Evolutionary conservation across 169 alveolate species (phyloP).

Genomic region (Prorocentrum cordatum): DNA sequence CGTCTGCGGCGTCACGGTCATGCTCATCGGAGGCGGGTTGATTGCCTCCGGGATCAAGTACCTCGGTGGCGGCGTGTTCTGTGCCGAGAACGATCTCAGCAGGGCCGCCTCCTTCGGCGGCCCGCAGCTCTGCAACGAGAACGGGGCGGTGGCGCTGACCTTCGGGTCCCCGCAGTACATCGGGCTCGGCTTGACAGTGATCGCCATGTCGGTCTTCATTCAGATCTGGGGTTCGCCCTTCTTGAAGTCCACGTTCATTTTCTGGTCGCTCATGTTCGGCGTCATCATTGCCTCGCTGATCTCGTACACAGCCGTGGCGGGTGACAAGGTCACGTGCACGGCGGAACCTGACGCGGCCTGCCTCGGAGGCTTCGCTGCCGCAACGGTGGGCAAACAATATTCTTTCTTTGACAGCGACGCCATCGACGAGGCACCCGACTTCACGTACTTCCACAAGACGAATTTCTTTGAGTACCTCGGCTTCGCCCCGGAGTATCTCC

Average conservation of each 20-base stretch:
- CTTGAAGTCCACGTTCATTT: background rate
- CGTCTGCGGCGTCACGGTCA: slow-evolving; percentile 23
- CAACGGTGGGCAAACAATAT: too few species aligned
- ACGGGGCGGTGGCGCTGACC: slow-evolving; percentile 1
- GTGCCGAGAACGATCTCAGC: slow-evolving; percentile 11
- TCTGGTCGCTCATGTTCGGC: background rate
- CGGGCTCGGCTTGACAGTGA: too few species aligned
- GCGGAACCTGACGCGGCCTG: too few species aligned
- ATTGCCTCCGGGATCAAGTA: slow-evolving; percentile 15
- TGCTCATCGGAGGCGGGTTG: slow-evolving; percentile 15
- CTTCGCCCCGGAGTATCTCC: background rate
- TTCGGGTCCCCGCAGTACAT: slow-evolving; percentile 4
- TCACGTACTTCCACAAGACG: too few species aligned
- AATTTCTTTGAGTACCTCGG: background rate
- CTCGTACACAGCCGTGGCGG: too few species aligned
- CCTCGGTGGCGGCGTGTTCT: slow-evolving; percentile 31
- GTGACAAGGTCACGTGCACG: too few species aligned
- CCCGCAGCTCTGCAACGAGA: background rate
- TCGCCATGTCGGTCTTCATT: too few species aligned
- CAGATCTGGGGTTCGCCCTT: background rate
- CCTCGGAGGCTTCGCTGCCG: too few species aligned
- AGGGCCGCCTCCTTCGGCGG: background rate
- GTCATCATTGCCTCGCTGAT: background rate
- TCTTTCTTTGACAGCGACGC: too few species aligned
- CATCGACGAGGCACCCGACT: too few species aligned